Conservation (phyloP, 1,139 yeast species). For the Yamadazyma atmosphaerica region DNA sequence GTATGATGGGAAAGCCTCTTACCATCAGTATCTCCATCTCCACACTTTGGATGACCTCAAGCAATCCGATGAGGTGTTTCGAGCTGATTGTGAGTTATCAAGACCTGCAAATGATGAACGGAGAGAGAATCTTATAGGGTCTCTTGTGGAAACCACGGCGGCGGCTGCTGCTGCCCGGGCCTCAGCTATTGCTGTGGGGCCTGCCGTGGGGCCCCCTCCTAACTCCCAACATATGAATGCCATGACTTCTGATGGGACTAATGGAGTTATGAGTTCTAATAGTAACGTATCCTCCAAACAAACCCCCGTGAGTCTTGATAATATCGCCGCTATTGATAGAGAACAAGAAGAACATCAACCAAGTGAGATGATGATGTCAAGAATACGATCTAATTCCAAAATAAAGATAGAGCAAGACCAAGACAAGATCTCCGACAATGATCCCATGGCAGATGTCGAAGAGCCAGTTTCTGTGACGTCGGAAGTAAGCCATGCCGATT, state of each 20-base stretch:
- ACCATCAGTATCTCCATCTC: slow-evolving; percentile 32
- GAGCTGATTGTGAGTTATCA: slow-evolving; percentile 23
- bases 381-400: neutral
- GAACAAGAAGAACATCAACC: slow-evolving; percentile 1
- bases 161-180: slow-evolving; percentile 12
- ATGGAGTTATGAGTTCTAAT: neutral
- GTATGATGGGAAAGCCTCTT: slow-evolving; percentile 33
- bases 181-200: slow-evolving; percentile 5
- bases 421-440: neutral
- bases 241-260: too few relatives aligned
- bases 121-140: slow-evolving; percentile 10
- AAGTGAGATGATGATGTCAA: neutral
- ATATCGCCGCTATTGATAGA: slow-evolving; percentile 1
- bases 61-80: slow-evolving; percentile 35
- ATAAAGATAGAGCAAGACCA: neutral
- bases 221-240: too few relatives aligned
- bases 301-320: neutral
- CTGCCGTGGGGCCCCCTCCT: slow-evolving; percentile 2
- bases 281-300: neutral
- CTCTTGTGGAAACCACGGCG: slow-evolving; percentile 8
- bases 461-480: neutral
- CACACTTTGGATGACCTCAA: slow-evolving; percentile 31
- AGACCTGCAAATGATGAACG: slow-evolving; percentile 10
- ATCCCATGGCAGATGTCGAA: neutral
- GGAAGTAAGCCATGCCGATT: neutral